phyloP scores from a whole-genome alignment of 73 alveolate species.

The Diophrys appendiculata region DNA sequence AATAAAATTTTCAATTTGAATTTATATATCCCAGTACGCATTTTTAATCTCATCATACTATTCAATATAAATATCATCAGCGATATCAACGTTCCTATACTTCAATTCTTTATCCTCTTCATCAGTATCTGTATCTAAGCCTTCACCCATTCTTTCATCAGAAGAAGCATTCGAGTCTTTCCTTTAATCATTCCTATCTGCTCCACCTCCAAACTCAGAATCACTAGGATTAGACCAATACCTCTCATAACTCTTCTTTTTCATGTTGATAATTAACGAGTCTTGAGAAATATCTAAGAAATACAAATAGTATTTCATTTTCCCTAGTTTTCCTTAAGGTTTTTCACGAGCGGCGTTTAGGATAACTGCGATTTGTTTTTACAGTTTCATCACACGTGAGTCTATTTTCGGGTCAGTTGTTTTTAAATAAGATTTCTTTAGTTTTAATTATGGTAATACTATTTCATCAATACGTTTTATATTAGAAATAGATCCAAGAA shows the following conservation, averaged over 20 bases:
- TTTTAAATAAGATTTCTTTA: slow-evolving; percentile 46
- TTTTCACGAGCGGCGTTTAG: slow-evolving; percentile 36
- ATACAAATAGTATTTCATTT: slow-evolving; percentile 22
- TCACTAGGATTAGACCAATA: slow-evolving; percentile 33
- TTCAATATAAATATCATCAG: slow-evolving; percentile 45
- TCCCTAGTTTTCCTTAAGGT: slow-evolving; percentile 39
- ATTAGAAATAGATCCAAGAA: slow-evolving; percentile 38
- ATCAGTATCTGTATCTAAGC: slow-evolving; percentile 17
- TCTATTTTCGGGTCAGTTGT: slow-evolving; percentile 46
- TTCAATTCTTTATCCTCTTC: slow-evolving; percentile 16
- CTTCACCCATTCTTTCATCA: slow-evolving; percentile 7
- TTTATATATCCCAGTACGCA: slow-evolving; percentile 61
- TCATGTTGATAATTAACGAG: slow-evolving; percentile 29
- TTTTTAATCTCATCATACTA: slow-evolving; percentile 43
- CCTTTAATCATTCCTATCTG: background rate
- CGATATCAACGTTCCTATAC: slow-evolving; percentile 53
- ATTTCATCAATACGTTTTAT: slow-evolving; percentile 61
- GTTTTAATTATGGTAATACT: slow-evolving; percentile 54
- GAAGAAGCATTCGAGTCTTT: background rate
- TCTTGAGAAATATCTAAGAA: slow-evolving; percentile 41
- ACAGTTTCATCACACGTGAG: slow-evolving; percentile 13
- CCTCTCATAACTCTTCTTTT: slow-evolving; percentile 47
- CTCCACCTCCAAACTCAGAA: slow-evolving; percentile 4
- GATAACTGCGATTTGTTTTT: slow-evolving; percentile 38
- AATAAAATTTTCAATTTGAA: slow-evolving; percentile 16